These are phyloP conservation scores for Jimgerdemannia flammicorona DNA, from an alignment of 192 early-diverging fungal genomes.

Conservation along the genomic window DNA sequence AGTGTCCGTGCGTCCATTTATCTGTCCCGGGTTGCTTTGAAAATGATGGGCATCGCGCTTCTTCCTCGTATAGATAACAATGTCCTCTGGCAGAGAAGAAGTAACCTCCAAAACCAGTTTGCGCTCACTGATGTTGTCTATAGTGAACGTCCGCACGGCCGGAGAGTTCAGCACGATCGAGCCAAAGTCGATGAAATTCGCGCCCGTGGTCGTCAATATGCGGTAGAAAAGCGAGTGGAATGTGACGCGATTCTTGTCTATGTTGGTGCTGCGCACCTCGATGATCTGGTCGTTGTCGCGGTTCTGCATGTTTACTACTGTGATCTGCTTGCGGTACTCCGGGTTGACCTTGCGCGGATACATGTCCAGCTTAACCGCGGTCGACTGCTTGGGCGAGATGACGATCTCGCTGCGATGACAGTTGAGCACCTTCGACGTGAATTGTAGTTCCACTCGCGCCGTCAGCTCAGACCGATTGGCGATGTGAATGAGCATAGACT, in stretches of 20 bases:
- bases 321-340: constrained; percentile 95
- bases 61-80: constrained; percentile 27
- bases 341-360: constrained; percentile 98
- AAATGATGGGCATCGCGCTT: constrained; percentile 1
- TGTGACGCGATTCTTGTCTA: constrained; percentile 95
- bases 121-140: constrained; percentile 78
- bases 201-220: constrained; percentile 76
- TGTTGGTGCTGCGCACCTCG: constrained; percentile 89
- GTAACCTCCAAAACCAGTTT: constrained; percentile 41
- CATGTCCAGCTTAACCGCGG: constrained; percentile 85
- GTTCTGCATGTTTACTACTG: constrained; percentile 87
- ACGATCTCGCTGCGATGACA: constrained; percentile 65
- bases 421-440: constrained; percentile 91
- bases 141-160: constrained; percentile 69
- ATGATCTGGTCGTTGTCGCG: constrained; percentile 87
- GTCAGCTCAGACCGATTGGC: constrained; percentile 84
- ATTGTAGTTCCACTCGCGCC: constrained; percentile 79
- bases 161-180: constrained; percentile 80
- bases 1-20: not conserved
- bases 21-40: not conserved
- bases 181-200: constrained; percentile 97
- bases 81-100: constrained; percentile 39
- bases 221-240: constrained; percentile 97
- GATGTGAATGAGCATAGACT: constrained; percentile 79
- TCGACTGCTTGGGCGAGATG: constrained; percentile 75